Base-by-base conservation (phyloP, 176 grass and related monocot species). In the Alloteropsis semialata region DNA sequence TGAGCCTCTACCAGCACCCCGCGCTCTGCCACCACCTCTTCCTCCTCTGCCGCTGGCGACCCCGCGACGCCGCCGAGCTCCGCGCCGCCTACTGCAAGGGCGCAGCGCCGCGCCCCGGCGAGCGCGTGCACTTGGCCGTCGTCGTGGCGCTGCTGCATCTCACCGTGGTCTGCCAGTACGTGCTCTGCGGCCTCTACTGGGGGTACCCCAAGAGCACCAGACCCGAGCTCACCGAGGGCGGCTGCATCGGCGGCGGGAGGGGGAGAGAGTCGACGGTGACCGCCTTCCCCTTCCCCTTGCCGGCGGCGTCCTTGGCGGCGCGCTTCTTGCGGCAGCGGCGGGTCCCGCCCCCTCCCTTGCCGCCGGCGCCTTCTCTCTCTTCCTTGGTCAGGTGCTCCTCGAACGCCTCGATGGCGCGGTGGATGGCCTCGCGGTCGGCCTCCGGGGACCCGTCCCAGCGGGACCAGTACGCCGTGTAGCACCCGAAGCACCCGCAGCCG, bases 401-500 rank as follows among this genome's bases (percentile, higher is more conserved):
- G 78, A 97, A 97, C 0, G 84, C 94, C 76, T 97, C 91, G 48
- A 97, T 97, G 61, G 81, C 91, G 44, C 81, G 84, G 77, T 97
- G 86, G 43, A 97, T 92, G 33, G 88, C 41, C 24, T 91, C 89
- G 65, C 85, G 87, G 51, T 76, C 78, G 45, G 18, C 24, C 80
- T 90, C 87, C 8, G 69, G 53, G 12, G 94, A 97, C 69, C 79
- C 74, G 80, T 97, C 61, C 94, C 94, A 97, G 4, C 94, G 81
- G 3, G 94, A 93, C 91, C 94, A 97, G 69, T 87, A 97, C 25
- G 83, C 79, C 49, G 86, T 97, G 86, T 97, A 97, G 86, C 94
- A 97, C 51, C 86, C 91, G 74, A 97, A 97, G 89, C 94, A 97
- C 0, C 86, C 94, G 79, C 91, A 97, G 38, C 54, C 88, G 39